Conservation (phyloP, 768 basidiomycete genomes). For the Piloderma croceum region DNA sequence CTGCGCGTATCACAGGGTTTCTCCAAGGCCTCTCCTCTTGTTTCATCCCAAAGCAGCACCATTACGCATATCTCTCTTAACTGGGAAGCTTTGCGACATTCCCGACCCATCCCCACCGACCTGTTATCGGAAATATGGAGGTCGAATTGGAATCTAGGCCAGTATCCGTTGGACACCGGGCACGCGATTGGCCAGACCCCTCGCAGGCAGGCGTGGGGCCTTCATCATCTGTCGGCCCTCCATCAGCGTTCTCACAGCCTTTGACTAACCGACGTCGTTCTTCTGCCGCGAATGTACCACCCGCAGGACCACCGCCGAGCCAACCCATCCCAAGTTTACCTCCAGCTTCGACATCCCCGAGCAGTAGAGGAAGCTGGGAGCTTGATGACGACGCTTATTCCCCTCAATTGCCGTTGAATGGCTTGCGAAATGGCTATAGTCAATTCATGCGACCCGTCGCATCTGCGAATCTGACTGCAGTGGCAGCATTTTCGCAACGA, state of each 20-base stretch:
- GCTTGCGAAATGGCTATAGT: slow-evolving; percentile 13
- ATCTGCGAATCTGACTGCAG: slow-evolving; percentile 50
- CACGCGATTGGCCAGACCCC: slow-evolving; percentile 31
- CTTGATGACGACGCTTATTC: slow-evolving; percentile 1
- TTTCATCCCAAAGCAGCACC: no score
- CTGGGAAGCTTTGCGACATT: no score
- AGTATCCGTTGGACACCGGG: slow-evolving; percentile 21
- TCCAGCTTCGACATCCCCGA: slow-evolving; percentile 19
- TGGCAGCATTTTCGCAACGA: slow-evolving; percentile 58
- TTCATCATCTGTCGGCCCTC: slow-evolving; percentile 27
- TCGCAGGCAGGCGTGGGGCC: slow-evolving; percentile 21
- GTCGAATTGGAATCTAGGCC: slow-evolving; percentile 21
- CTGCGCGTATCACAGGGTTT: no score
- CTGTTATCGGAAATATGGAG: slow-evolving; percentile 19
- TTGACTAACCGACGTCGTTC: slow-evolving; percentile 60
- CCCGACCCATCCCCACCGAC: no score
- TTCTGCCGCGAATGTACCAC: slow-evolving; percentile 56
- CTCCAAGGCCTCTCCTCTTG: no score
- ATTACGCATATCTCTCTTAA: no score
- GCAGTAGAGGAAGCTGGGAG: neutral
- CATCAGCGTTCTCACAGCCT: slow-evolving; percentile 22
- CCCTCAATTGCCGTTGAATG: neutral
- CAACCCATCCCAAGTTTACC: slow-evolving; percentile 72
- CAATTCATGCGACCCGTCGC: slow-evolving; percentile 30
- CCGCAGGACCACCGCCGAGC: slow-evolving; percentile 66